Percentiles rank a stretch among this genome's conserved stretches.
Evolutionary conservation across 345 rosid genomes (phyloP).

Genomic region (Populus tremula): DNA sequence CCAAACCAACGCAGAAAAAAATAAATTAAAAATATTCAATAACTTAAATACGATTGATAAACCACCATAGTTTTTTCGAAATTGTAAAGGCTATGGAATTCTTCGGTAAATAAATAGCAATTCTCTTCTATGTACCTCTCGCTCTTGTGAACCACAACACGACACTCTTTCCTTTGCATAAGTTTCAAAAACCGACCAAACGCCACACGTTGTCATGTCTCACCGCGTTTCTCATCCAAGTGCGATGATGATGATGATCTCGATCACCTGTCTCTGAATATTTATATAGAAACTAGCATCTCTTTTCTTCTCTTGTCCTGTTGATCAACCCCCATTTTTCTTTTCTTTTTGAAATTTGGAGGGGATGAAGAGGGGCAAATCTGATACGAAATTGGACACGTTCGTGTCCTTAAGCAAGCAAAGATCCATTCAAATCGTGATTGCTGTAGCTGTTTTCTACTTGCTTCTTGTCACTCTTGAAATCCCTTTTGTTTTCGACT

Average conservation of each 20-base stretch:
- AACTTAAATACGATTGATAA: too few species aligned
- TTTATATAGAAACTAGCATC: background rate
- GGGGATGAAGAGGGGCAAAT: slow-evolving; percentile 59
- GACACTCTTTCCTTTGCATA: background rate
- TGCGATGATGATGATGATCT: too few species aligned
- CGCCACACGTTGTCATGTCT: background rate
- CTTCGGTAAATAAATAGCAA: background rate
- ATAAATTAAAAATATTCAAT: too few species aligned
- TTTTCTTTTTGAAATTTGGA: background rate
- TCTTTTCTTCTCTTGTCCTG: background rate
- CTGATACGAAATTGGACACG: slow-evolving; percentile 35
- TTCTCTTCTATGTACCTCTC: background rate
- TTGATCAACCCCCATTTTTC: background rate
- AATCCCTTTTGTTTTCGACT: slow-evolving; percentile 68
- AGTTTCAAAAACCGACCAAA: background rate
- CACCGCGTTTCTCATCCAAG: too few species aligned
- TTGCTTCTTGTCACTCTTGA: slow-evolving; percentile 61
- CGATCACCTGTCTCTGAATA: too few species aligned
- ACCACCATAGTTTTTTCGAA: too few species aligned
- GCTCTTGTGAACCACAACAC: background rate
- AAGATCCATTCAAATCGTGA: slow-evolving; percentile 64
- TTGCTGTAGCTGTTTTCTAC: slow-evolving; percentile 54
- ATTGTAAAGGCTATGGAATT: background rate
- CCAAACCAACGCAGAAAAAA: background rate
- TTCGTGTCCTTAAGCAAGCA: slow-evolving; percentile 52